Evolutionary conservation across 768 basidiomycete species (phyloP).

Genomic region (Tulasnella sp.): DNA sequence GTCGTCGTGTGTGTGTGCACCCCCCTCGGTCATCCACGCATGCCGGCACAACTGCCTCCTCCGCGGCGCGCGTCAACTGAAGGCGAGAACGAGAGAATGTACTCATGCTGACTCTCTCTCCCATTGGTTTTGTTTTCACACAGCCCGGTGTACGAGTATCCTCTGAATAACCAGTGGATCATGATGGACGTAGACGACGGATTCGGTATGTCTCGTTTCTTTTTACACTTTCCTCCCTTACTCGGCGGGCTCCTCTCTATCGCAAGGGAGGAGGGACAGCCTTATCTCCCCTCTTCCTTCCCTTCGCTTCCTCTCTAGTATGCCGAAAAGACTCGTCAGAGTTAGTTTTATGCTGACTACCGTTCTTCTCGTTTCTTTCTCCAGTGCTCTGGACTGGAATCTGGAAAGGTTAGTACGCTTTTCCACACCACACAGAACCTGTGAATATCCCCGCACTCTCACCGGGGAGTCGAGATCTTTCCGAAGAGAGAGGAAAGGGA

Average conservation of each 20-base stretch:
- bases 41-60: conserved; percentile 3
- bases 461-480: background rate
- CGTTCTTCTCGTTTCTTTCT: background rate
- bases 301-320: background rate
- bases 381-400: conserved; percentile 82
- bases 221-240: background rate
- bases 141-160: conserved; percentile 83
- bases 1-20: background rate
- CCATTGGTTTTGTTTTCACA: background rate
- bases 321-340: background rate
- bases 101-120: background rate
- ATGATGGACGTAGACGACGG: conserved; percentile 96
- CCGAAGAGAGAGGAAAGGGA: background rate
- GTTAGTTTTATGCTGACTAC: background rate
- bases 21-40: background rate
- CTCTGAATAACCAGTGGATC: conserved; percentile 83
- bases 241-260: background rate
- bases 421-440: background rate
- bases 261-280: background rate
- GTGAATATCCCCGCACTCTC: background rate
- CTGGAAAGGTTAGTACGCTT: conserved; percentile 63
- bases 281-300: background rate
- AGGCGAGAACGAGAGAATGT: background rate
- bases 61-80: background rate
- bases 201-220: conserved; percentile 34